Percentiles rank a stretch among this genome's conserved stretches.
Conservation (phyloP, 495 filamentous ascomycete genomes). For the Penicillium macrosclerotiorum region DNA sequence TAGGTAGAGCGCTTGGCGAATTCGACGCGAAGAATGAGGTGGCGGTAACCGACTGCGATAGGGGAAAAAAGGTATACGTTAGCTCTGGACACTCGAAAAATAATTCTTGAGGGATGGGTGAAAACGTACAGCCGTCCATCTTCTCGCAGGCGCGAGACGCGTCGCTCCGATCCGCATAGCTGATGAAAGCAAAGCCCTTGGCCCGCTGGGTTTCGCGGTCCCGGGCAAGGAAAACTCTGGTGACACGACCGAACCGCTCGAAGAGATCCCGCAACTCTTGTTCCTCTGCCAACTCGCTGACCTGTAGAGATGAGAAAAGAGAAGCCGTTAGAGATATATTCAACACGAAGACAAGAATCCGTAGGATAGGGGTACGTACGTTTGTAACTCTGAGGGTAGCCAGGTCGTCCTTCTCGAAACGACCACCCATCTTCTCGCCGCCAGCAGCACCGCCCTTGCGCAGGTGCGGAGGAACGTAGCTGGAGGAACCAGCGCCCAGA, state of each 20-base stretch:
- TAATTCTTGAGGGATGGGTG: not conserved
- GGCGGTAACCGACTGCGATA: conserved; percentile 73
- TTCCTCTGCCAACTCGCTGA: conserved; percentile 96
- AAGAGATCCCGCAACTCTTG: conserved; percentile 93
- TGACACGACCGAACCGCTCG: conserved; percentile 93
- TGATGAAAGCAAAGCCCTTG: conserved; percentile 98
- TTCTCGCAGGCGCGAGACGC: conserved; percentile 91
- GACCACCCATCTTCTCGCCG: conserved; percentile 89
- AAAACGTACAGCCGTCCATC: conserved; percentile 85
- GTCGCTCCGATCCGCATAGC: conserved; percentile 83
- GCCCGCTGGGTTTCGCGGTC: conserved; percentile 91
- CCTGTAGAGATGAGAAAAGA: conserved; percentile 48
- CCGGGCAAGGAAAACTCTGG: conserved; percentile 94
- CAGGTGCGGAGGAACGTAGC: conserved; percentile 91
- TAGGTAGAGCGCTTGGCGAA: conserved; percentile 81
- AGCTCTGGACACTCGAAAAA: conserved; percentile 9
- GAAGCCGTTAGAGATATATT: conserved; percentile 9
- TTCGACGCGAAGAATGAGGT: conserved; percentile 86
- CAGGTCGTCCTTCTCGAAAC: conserved; percentile 93
- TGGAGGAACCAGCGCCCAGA: conserved; percentile 65
- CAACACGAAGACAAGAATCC: conserved; percentile 2
- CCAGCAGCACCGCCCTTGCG: conserved; percentile 64
- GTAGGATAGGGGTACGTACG: conserved; percentile 54
- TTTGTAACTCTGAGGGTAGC: conserved; percentile 96
- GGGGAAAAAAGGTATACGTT: conserved; percentile 16